A percentile compares a stretch with the other conserved stretches of the same genome.
phyloP scores from a whole-genome alignment of 305 asterid genomes.

The Andrographis paniculata region DNA sequence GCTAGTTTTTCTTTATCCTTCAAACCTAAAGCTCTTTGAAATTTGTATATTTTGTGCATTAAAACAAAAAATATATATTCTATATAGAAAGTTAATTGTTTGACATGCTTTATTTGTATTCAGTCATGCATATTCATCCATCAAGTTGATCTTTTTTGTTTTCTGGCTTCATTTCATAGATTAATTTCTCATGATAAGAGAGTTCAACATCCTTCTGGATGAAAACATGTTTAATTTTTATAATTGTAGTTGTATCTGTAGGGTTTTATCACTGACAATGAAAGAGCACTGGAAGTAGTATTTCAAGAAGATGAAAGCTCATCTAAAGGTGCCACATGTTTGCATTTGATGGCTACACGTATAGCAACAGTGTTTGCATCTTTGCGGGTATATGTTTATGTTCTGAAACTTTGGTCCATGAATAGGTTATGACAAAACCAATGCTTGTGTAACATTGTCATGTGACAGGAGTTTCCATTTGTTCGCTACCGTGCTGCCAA shows the following conservation, averaged over 20 bases:
- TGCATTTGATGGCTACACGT: slow-evolving; percentile 82
- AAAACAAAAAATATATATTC: too few relatives aligned
- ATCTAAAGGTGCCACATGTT: slow-evolving; percentile 69
- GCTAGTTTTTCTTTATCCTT: too few relatives aligned
- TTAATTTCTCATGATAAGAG: neutral
- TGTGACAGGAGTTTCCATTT: slow-evolving; percentile 61
- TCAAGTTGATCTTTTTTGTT: too few relatives aligned
- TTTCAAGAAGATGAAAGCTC: slow-evolving; percentile 88
- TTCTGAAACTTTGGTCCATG: neutral
- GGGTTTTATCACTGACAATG: slow-evolving; percentile 94
- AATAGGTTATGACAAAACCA: neutral
- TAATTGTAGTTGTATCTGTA: slow-evolving; percentile 19
- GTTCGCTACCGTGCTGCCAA: slow-evolving; percentile 68
- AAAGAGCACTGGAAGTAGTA: slow-evolving; percentile 88
- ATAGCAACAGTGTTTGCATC: slow-evolving; percentile 97
- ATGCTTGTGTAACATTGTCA: slow-evolving; percentile 16
- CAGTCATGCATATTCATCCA: too few relatives aligned
- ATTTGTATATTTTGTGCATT: too few relatives aligned
- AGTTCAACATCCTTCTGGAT: slow-evolving; percentile 5
- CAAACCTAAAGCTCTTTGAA: too few relatives aligned
- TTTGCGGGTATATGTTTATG: slow-evolving; percentile 48
- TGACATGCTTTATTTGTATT: too few relatives aligned
- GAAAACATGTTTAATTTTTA: slow-evolving; percentile 5
- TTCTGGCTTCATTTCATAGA: too few relatives aligned
- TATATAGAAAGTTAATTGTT: too few relatives aligned